Evolutionary conservation across 352 stramenopile species (phyloP).

Genomic region (Phytophthora tubulina): DNA sequence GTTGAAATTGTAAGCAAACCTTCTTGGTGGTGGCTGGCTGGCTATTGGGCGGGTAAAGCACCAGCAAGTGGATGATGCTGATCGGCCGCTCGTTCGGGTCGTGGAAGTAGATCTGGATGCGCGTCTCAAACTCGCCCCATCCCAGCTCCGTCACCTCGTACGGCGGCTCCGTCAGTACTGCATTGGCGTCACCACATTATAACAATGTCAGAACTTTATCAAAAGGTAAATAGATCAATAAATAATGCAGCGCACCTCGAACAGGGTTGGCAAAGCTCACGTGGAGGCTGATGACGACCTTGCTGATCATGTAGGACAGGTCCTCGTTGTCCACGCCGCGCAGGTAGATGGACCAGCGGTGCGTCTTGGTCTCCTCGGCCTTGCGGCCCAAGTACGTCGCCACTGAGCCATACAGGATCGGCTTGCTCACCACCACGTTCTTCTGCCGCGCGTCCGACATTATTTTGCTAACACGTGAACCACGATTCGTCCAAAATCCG

Average conservation of each 20-base stretch:
- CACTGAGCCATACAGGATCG: slow-evolving; percentile 96
- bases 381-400: slow-evolving; percentile 94
- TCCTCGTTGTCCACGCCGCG: slow-evolving; percentile 95
- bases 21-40: slow-evolving; percentile 92
- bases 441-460: slow-evolving; percentile 85
- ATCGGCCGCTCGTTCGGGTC: slow-evolving; percentile 93
- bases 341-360: slow-evolving; percentile 96
- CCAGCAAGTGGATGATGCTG: slow-evolving; percentile 91
- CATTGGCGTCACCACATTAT: neutral
- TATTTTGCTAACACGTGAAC: slow-evolving; percentile 11
- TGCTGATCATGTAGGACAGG: slow-evolving; percentile 94
- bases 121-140: slow-evolving; percentile 98
- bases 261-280: slow-evolving; percentile 96
- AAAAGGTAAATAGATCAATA: slow-evolving; percentile 7
- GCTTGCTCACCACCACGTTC: slow-evolving; percentile 90
- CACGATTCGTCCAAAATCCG: slow-evolving; percentile 13
- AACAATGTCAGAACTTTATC: slow-evolving; percentile 13
- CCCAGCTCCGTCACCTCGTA: slow-evolving; percentile 97
- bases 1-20: slow-evolving; percentile 41
- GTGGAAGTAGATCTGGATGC: slow-evolving; percentile 97
- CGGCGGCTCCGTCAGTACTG: slow-evolving; percentile 94
- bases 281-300: slow-evolving; percentile 98
- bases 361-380: slow-evolving; percentile 94
- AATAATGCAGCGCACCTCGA: slow-evolving; percentile 53
- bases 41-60: slow-evolving; percentile 86